A percentile compares a stretch with the other conserved stretches of the same genome.
phyloP scores from a whole-genome alignment of 2,329 filamentous ascomycete species.

The Exophiala bonariae region DNA sequence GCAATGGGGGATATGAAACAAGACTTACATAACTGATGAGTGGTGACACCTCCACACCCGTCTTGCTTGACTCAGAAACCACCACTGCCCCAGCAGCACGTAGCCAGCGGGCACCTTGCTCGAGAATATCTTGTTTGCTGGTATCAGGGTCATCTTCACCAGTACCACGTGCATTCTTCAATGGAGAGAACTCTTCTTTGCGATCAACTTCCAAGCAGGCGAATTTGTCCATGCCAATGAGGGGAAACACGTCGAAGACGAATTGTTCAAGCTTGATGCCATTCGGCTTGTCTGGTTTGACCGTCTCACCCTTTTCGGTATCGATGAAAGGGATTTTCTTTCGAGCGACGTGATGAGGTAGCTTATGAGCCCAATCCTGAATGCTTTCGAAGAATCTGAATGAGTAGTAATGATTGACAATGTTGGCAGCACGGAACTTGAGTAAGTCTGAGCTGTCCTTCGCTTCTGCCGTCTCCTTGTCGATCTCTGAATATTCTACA shows the following conservation, averaged over 20 bases:
- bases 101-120: slow-evolving; percentile 84
- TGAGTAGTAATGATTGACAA: slow-evolving; percentile 99
- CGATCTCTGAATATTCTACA: slow-evolving; percentile 98
- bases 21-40: slow-evolving; percentile 89
- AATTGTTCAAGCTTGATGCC: slow-evolving; percentile 99
- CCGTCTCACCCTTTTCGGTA: slow-evolving; percentile 70
- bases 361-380: slow-evolving; percentile 77
- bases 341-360: slow-evolving; percentile 92
- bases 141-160: slow-evolving; percentile 94
- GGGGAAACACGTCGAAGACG: slow-evolving; percentile 96
- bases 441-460: slow-evolving; percentile 80
- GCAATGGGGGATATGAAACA: slow-evolving; percentile 1
- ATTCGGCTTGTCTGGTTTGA: slow-evolving; percentile 94
- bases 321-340: slow-evolving; percentile 97
- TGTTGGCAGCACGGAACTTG: slow-evolving; percentile 97
- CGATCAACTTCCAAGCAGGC: slow-evolving; percentile 94
- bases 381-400: slow-evolving; percentile 90
- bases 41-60: slow-evolving; percentile 86
- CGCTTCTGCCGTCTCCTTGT: slow-evolving; percentile 82
- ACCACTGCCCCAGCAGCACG: slow-evolving; percentile 75
- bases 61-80: slow-evolving; percentile 60
- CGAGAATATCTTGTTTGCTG: slow-evolving; percentile 85
- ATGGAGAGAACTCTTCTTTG: slow-evolving; percentile 95
- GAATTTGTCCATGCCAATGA: slow-evolving; percentile 82
- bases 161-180: slow-evolving; percentile 87